Base-by-base conservation (phyloP, 352 stramenopile genomes). In the Globisporangium radiosum region DNA sequence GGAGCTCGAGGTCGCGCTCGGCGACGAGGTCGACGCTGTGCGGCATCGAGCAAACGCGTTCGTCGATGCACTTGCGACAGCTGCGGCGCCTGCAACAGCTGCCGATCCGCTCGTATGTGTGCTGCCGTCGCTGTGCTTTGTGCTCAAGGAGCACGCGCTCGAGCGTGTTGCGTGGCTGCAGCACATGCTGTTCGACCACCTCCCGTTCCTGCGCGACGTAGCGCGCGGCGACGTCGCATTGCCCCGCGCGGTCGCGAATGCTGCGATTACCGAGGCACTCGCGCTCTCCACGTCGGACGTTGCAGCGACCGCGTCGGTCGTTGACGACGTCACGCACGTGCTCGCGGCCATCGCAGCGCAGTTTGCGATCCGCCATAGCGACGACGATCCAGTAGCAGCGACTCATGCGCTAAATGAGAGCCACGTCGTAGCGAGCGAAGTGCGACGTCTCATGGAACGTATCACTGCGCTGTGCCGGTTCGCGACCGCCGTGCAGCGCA, bases 111-210 rank as follows among this genome's bases (percentile, higher is more conserved):
- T 80, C 17, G 73, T 73, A 36, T 58, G 73, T 37, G 43, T 63
- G 42, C 49, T 88, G 3, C 74, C 76, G 0, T 68, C 64, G 2
- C 70, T 87, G 38, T 84, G 73, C 56, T 73, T 81, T 8, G 57
- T 70, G 11, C 51, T 86, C 17, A 76, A 81, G 52, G 69, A 76
- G 17, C 68, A 76, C 57, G 54, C 62, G 1, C 48, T 77, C 47
- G 60, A 80, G 40, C 72, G 64, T 9, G 33, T 85, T 7, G 58
- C 71, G 17, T 17, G 77, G 10, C 62, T 88, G 15, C 60, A 52
- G 42, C 37, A 38, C 36, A 45, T 59, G 0, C 50, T 88, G 15
- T 88, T 77, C 55, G 38, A 63, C 13, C 51, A 50, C 2, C 56
- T 88, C 7, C 63, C 63, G 37, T 88, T 88, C 54, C 63, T 88